Evolutionary conservation across 225 moss, liverwort and hornwort genomes (phyloP), one percentile per base, ranked within the genome.

Genomic region (Lunularia cruciata): DNA sequence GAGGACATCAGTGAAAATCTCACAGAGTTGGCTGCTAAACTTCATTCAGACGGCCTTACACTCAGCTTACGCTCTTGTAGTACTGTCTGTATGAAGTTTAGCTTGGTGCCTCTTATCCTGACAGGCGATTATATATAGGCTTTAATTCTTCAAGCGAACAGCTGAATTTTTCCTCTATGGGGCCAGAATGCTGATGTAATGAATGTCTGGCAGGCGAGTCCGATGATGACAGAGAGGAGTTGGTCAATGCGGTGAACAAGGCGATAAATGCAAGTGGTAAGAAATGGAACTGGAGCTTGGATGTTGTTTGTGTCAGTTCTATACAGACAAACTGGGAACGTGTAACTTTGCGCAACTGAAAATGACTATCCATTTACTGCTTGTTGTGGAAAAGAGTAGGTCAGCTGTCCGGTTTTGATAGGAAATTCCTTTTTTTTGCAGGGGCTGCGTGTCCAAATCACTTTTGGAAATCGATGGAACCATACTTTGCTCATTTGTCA

Each of bases 401-500:
- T n/a, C n/a, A n/a, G n/a, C n/a, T n/a, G n/a, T n/a, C n/a, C n/a
- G 43, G 51, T 51, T 20, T 23, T 51, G 9, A 51, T 20, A 51
- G 23, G 5, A 32, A n/a, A 33, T 67, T 3, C 23, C 12, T 19
- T 26, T 5, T 14, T 43, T 76, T 54, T 83, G 75, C 79, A 98
- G 96, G 68, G 69, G 53, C 38, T 79, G 84, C 78, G 40, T 92
- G 90, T 73, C 71, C 72, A 34, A 86, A 82, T 47, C 73, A 49
- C 65, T 98, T 89, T 23, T 98, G 92, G 92, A 89, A 83, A 76
- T 86, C 89, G 71, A 60, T 91, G 80, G 96, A 98, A 39, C 87
- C 96, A 5, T 98, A 79, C 63, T 91, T 98, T 58, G 69, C 89
- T 18, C 89, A 79, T 66, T 71, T 91, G 18, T 86, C 96, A 23